Base-by-base conservation (phyloP, 768 basidiomycete genomes). In the Phaeotremella fagi region DNA sequence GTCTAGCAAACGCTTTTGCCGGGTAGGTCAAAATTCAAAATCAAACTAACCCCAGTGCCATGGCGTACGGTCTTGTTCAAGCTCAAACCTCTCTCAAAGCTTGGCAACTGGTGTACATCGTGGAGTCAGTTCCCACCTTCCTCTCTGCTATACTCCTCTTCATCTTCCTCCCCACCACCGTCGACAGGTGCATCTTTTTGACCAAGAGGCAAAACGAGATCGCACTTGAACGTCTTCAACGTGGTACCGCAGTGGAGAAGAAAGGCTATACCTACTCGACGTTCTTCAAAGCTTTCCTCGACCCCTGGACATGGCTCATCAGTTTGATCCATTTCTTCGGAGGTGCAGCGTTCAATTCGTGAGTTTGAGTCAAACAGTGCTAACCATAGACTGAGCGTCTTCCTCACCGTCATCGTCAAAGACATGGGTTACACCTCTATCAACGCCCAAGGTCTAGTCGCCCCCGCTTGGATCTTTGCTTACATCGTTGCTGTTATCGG, bases 391-490 rank as follows among this genome's bases (percentile, higher is more conserved):
- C 44, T 54, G 28, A 38, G 49, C 14, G 54, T 57, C 22, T 61
- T 52, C 55, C 33, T 54, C 26, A 58, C 57, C 15, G 52, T 52
- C 43, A 61, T 61, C 52, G 54, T 61, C 53, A 45, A 29, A 12
- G 56, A 61, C 18, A 58, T 61, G 60, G 60, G 60, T 9, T 61
- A 50, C 41, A 45, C 60, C 9, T 54, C 56, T 2, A 41, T 54
- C 35, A 58, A 54, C 25, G 55, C 60, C 16, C 60, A 61, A 51
- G 60, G 60, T 23, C 49, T 58, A 9, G 57, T 56, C 3, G 60
- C 60, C 0, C 56, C 60, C 5, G 52, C 60, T 35, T 61, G 55
- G 23, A 27, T 61, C n/a, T 28, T 58, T 20, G 57, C 60, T 7
- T 61, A 28, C 28, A 23, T 57, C 18, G 20, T 53, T 20, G 55